Evolutionary conservation across 352 stramenopile genomes (phyloP).

Genomic region (Phytophthora sansomeana): DNA sequence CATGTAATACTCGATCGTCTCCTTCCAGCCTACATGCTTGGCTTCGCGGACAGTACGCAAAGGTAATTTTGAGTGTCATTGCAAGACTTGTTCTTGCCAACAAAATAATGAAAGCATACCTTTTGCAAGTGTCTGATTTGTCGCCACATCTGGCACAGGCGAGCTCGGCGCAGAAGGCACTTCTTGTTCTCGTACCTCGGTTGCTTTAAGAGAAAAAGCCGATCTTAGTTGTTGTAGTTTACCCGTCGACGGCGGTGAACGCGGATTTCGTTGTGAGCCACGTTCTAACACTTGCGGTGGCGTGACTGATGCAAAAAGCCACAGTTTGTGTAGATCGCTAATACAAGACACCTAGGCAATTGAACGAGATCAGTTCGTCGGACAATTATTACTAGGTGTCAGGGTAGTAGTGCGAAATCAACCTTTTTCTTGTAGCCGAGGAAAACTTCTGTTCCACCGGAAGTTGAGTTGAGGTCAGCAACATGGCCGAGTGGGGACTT

Average conservation of each 20-base stretch:
- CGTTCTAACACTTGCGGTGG: constrained; percentile 25
- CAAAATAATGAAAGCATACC: constrained; percentile 7
- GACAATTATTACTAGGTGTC: no score
- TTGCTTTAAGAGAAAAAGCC: constrained; percentile 29
- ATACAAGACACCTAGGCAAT: constrained; percentile 42
- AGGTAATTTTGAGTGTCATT: background rate
- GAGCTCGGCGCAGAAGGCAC: constrained; percentile 9
- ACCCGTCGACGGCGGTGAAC: constrained; percentile 26
- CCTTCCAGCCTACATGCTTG: constrained; percentile 30
- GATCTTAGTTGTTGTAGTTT: constrained; percentile 29
- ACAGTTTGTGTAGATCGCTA: constrained; percentile 49
- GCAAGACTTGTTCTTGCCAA: background rate
- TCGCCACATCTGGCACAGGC: background rate
- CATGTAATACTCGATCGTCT: constrained; percentile 73
- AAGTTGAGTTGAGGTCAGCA: constrained; percentile 79
- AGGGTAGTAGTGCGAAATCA: background rate
- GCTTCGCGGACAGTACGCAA: constrained; percentile 12
- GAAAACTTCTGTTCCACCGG: constrained; percentile 77
- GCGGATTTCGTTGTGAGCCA: background rate
- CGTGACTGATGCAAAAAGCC: constrained; percentile 45
- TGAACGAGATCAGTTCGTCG: background rate
- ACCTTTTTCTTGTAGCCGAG: constrained; percentile 88
- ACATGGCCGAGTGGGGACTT: constrained; percentile 70
- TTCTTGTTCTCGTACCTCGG: constrained; percentile 39
- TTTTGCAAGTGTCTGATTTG: background rate